Percentiles rank a stretch among this genome's conserved stretches.
These are phyloP conservation scores for Mucor velutinosus DNA, from an alignment of 371 early-diverging fungal genomes.

Conservation along the genomic window DNA sequence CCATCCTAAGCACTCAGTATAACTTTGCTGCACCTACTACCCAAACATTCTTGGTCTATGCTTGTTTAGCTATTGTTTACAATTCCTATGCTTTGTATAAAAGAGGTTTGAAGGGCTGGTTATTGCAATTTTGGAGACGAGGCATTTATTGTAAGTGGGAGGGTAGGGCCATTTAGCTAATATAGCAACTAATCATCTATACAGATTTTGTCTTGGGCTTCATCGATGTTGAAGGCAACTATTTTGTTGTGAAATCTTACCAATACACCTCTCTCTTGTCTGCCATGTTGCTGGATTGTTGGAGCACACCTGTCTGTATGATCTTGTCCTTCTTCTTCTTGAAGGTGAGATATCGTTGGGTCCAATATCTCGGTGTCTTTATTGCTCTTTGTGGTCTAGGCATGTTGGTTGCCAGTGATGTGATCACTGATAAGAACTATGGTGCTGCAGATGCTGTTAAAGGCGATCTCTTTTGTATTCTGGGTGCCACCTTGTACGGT, in stretches of 20 bases:
- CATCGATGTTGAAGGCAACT: slow-evolving; percentile 79
- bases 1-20: slow-evolving; percentile 50
- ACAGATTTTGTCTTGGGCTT: slow-evolving; percentile 56
- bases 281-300: slow-evolving; percentile 72
- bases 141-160: slow-evolving; percentile 33
- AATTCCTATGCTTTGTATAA: slow-evolving; percentile 60
- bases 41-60: slow-evolving; percentile 67
- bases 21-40: slow-evolving; percentile 63
- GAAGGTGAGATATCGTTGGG: slow-evolving; percentile 56
- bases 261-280: slow-evolving; percentile 71
- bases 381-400: slow-evolving; percentile 68
- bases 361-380: slow-evolving; percentile 67
- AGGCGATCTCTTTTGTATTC: slow-evolving; percentile 69
- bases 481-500: slow-evolving; percentile 73
- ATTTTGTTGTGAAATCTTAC: slow-evolving; percentile 75
- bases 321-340: slow-evolving; percentile 61
- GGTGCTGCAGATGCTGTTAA: slow-evolving; percentile 52
- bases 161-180: neutral
- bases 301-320: slow-evolving; percentile 72
- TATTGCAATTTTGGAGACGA: slow-evolving; percentile 47
- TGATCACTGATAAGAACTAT: slow-evolving; percentile 46
- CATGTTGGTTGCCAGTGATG: slow-evolving; percentile 63
- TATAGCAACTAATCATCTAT: neutral
- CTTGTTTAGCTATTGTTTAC: slow-evolving; percentile 64
- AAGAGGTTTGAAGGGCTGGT: slow-evolving; percentile 48